Evolutionary conservation across 2,329 filamentous ascomycete genomes (phyloP), one percentile per base, ranked within the genome.

Genomic region (Amesomyces nigricolor): DNA sequence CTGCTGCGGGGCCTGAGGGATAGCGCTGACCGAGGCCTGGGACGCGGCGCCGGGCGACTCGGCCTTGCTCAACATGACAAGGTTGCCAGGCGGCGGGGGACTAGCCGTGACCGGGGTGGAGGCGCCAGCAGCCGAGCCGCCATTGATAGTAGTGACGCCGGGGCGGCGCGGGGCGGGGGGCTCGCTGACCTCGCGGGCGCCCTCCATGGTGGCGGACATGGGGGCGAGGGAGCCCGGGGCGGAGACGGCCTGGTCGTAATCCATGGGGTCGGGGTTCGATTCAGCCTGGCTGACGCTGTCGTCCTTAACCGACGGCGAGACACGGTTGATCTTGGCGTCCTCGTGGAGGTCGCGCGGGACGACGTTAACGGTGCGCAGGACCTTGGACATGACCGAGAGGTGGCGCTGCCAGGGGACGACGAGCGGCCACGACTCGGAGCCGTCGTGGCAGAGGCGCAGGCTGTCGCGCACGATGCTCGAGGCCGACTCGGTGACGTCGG

Each of bases 331-430:
- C 67, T 66, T 67, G 55, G 61, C 62, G 47, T 65, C 67, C 50
- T 75, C 73, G n/a, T 54, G 63, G 39, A 55, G 63, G 40, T 67
- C 66, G 9, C 69, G 68, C 1, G 66, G 61, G 3, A 70, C 65
- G 5, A 68, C 67, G 9, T 77, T 78, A 22, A 80, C 75, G 43
- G 81, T 81, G 61, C 77, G 75, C 19, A 84, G 68, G 2, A 83
- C 81, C 57, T 81, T 79, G 58, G 80, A 77, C 81, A 84, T 84
- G 45, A 84, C 81, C 2, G 76, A 76, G 14, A 84, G 70, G 61
- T 84, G 81, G 37, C 81, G 76, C 53, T 79, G 76, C 81, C 81
- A 84, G 26, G 80, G 81, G 11, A 76, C 71, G 60, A 82, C 80
- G 11, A 84, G 71, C 2, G 79, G 77, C 80, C 81, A 84, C 22